These are phyloP conservation scores for Irpex sp. DNA, from an alignment of 1,284 basidiomycete species.

Conservation along the genomic window DNA sequence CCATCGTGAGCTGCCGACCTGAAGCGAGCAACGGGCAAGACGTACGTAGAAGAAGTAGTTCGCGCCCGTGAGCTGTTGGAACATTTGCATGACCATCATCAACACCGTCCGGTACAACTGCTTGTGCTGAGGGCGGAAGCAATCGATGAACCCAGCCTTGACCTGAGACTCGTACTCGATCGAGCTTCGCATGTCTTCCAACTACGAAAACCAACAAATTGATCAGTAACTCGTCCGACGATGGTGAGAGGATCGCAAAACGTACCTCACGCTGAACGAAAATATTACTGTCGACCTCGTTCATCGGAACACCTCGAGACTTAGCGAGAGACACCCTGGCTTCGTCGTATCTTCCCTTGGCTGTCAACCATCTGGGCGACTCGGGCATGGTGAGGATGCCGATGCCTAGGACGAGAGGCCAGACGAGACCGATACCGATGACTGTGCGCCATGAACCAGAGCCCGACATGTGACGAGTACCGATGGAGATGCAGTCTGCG, in stretches of 20 bases:
- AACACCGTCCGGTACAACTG: conserved; percentile 60
- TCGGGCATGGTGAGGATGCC: conserved; percentile 80
- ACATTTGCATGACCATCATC: conserved; percentile 66
- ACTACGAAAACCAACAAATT: conserved; percentile 6
- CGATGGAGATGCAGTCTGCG: conserved; percentile 59
- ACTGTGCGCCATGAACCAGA: conserved; percentile 65
- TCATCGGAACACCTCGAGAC: conserved; percentile 47
- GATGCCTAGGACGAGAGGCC: conserved; percentile 60
- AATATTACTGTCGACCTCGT: conserved; percentile 38
- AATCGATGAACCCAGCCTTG: conserved; percentile 56
- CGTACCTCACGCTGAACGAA: conserved; percentile 43
- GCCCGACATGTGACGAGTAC: conserved; percentile 43
- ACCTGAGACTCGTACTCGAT: conserved; percentile 46
- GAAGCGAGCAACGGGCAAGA: not conserved
- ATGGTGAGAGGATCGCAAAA: not conserved
- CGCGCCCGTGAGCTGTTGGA: conserved; percentile 76
- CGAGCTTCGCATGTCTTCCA: conserved; percentile 46
- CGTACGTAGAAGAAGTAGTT: conserved; percentile 63
- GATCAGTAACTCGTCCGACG: not conserved
- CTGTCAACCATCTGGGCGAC: conserved; percentile 68
- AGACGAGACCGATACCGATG: conserved; percentile 68
- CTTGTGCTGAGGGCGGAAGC: conserved; percentile 52
- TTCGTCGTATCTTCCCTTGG: conserved; percentile 46
- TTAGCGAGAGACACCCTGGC: conserved; percentile 51
- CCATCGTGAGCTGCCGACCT: not conserved